These are phyloP conservation scores for Candida montana DNA, from an alignment of 805 yeast species.

Conservation along the genomic window DNA sequence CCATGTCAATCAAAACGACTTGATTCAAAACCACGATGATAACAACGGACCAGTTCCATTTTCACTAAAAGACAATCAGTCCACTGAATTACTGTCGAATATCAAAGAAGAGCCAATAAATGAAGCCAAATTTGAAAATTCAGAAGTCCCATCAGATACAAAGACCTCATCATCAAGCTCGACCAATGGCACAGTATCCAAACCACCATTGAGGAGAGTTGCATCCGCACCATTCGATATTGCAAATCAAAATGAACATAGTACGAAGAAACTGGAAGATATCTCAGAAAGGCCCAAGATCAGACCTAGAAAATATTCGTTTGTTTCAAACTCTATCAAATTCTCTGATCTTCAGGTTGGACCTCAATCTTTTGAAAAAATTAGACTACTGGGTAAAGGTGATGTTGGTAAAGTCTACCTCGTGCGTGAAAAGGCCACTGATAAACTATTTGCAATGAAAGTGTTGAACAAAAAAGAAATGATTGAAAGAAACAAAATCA, in stretches of 20 bases:
- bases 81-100: conserved; percentile 20
- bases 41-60: conserved; percentile 29
- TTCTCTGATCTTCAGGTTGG: conserved; percentile 75
- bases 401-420: conserved; percentile 96
- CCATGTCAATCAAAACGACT: conserved; percentile 6
- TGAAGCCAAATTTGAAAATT: background rate
- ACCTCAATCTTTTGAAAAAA: conserved; percentile 83
- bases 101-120: conserved; percentile 28
- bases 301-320: conserved; percentile 42
- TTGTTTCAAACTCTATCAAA: conserved; percentile 61
- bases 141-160: background rate
- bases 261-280: conserved; percentile 13
- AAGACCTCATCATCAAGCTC: background rate
- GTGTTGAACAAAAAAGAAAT: conserved; percentile 85
- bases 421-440: conserved; percentile 75
- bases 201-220: conserved; percentile 55
- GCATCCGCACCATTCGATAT: conserved; percentile 79
- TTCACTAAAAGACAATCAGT: conserved; percentile 24
- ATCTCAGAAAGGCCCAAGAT: conserved; percentile 14
- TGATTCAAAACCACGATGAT: conserved; percentile 11
- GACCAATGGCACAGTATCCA: background rate
- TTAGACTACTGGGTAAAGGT: conserved; percentile 89
- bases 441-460: conserved; percentile 86
- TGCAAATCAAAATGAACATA: conserved; percentile 15
- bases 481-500: conserved; percentile 91